A percentile compares a stretch with the other conserved stretches of the same genome.
phyloP scores from a whole-genome alignment of 495 filamentous ascomycete genomes.

The Neurospora sublineolata region DNA sequence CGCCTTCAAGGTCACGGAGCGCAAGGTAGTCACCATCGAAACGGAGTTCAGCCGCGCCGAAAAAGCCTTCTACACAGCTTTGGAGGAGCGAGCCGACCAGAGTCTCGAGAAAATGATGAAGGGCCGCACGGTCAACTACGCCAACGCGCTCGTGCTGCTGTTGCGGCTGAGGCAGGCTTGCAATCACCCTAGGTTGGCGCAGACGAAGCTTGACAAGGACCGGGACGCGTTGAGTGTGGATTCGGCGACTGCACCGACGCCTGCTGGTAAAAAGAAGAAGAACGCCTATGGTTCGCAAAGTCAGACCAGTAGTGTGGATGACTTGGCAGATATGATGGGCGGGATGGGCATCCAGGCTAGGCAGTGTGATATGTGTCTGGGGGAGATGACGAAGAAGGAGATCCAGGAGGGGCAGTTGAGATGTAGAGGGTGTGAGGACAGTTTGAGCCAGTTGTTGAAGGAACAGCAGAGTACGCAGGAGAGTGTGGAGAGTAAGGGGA shows the following conservation, averaged over 20 bases:
- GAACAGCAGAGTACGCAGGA: constrained; percentile 7
- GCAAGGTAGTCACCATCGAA: constrained; percentile 72
- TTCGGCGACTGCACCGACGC: constrained; percentile 27
- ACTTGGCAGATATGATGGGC: constrained; percentile 73
- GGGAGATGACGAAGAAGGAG: constrained; percentile 50
- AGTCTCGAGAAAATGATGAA: constrained; percentile 82
- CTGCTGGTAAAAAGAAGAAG: constrained; percentile 20
- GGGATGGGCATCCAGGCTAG: constrained; percentile 69
- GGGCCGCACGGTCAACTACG: constrained; percentile 34
- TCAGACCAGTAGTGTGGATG: constrained; percentile 43
- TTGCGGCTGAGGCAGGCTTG: constrained; percentile 84
- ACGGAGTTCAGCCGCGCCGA: constrained; percentile 72
- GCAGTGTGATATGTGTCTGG: constrained; percentile 82
- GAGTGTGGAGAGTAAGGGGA: neutral
- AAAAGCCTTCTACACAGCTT: constrained; percentile 67
- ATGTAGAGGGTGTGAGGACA: constrained; percentile 18
- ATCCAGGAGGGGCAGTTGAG: constrained; percentile 43
- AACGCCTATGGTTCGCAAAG: constrained; percentile 36
- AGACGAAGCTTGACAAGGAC: constrained; percentile 72
- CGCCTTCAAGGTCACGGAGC: constrained; percentile 75
- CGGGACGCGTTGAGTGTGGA: constrained; percentile 69
- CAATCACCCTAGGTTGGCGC: constrained; percentile 83
- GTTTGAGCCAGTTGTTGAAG: constrained; percentile 24
- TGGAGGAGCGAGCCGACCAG: constrained; percentile 75
- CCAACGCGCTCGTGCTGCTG: constrained; percentile 70